Evolutionary conservation across 805 yeast species (phyloP).

Genomic region (Candida dajiaensis): DNA sequence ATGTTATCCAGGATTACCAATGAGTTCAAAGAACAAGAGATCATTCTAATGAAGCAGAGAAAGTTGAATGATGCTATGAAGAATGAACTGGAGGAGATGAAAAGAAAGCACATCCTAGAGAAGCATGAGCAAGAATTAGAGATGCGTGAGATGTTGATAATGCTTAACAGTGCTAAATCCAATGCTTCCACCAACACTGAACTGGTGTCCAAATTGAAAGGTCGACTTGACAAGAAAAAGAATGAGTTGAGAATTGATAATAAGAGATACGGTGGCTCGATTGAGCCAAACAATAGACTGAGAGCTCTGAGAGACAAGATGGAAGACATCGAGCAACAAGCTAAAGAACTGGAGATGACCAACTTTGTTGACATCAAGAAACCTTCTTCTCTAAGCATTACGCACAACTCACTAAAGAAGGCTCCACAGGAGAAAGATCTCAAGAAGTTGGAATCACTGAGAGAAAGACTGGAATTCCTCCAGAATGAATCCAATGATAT

Average conservation of each 20-base stretch:
- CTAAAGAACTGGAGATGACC: constrained; percentile 78
- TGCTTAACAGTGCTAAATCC: constrained; percentile 44
- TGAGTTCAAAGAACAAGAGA: constrained; percentile 59
- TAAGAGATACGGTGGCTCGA: constrained; percentile 41
- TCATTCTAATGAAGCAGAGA: constrained; percentile 51
- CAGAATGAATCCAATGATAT: constrained; percentile 76
- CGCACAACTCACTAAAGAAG: constrained; percentile 24
- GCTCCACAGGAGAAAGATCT: constrained; percentile 44
- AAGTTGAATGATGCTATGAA: constrained; percentile 56
- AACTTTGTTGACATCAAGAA: constrained; percentile 56
- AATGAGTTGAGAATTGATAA: constrained; percentile 37
- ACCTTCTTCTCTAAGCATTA: constrained; percentile 12
- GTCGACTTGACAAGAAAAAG: constrained; percentile 34
- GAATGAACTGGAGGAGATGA: constrained; percentile 56
- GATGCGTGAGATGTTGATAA: constrained; percentile 64
- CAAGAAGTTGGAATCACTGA: constrained; percentile 46
- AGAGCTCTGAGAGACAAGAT: constrained; percentile 73
- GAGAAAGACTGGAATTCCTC: constrained; percentile 52
- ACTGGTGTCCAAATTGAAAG: constrained; percentile 33
- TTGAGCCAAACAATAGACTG: constrained; percentile 74
- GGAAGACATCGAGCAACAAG: constrained; percentile 81
- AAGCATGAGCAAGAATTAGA: constrained; percentile 74
- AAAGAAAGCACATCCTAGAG: constrained; percentile 49
- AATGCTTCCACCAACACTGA: constrained; percentile 27
- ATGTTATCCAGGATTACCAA: constrained; percentile 52